phyloP scores from a whole-genome alignment of 768 basidiomycete species.

The Rhodotorula babjevae region DNA sequence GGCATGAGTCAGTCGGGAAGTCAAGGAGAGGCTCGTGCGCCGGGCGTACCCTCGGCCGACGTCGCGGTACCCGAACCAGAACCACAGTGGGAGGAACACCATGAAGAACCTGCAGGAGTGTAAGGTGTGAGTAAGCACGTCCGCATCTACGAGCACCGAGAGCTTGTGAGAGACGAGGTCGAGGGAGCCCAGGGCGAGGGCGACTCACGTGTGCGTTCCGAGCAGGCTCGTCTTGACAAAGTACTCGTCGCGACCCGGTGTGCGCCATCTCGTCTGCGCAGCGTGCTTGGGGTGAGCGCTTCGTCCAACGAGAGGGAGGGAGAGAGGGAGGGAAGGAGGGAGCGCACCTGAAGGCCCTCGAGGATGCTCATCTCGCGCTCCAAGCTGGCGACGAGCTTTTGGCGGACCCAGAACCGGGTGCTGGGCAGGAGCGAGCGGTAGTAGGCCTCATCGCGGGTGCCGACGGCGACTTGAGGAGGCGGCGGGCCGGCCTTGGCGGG shows the following conservation, averaged over 20 bases:
- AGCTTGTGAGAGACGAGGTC: too few relatives aligned
- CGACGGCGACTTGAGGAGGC: constrained; percentile 7
- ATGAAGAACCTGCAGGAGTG: constrained; percentile 58
- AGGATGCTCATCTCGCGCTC: constrained; percentile 34
- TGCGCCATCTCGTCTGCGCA: constrained; percentile 14
- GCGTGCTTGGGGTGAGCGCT: neutral
- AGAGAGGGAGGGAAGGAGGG: too few relatives aligned
- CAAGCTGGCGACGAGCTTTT: constrained; percentile 23
- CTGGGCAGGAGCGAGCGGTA: constrained; percentile 26
- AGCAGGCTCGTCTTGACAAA: constrained; percentile 77
- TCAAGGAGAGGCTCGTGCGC: neutral
- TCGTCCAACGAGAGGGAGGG: neutral
- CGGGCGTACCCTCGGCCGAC: constrained; percentile 63
- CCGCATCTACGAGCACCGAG: too few relatives aligned
- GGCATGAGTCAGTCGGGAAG: neutral
- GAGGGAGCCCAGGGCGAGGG: too few relatives aligned
- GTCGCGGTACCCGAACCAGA: constrained; percentile 76
- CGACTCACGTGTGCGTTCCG: constrained; percentile 63
- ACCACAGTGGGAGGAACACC: constrained; percentile 74
- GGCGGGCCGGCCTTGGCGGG: neutral
- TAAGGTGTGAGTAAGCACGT: neutral
- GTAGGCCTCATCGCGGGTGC: neutral
- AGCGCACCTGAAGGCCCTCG: constrained; percentile 29
- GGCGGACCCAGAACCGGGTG: constrained; percentile 29
- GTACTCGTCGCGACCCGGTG: constrained; percentile 56